Evolutionary conservation across 2,329 filamentous ascomycete species (phyloP).

Genomic region (Fusarium graminum): DNA sequence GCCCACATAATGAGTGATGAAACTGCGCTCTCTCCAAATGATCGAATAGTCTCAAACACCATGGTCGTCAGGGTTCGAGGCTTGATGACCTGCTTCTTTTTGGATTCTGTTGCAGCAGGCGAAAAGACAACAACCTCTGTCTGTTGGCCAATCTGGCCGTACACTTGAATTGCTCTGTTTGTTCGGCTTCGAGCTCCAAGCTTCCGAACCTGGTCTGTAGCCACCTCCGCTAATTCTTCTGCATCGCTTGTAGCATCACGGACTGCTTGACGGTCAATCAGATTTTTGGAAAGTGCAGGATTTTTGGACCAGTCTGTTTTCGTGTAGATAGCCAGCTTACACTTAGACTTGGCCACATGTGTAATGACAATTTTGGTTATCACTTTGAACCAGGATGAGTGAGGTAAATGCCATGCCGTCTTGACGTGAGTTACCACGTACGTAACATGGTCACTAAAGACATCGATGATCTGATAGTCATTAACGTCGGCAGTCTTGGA

Average conservation of each 20-base stretch:
- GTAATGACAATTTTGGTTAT: conserved; percentile 95
- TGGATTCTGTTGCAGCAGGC: conserved; percentile 61
- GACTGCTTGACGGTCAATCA: conserved; percentile 78
- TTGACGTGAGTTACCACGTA: conserved; percentile 74
- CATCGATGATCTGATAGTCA: conserved; percentile 89
- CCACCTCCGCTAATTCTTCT: conserved; percentile 79
- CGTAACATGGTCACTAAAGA: conserved; percentile 80
- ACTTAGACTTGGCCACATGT: conserved; percentile 90
- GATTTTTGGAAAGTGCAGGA: conserved; percentile 69
- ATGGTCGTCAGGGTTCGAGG: conserved; percentile 75
- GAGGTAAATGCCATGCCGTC: conserved; percentile 86
- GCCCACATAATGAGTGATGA: conserved; percentile 83
- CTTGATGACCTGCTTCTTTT: conserved; percentile 71
- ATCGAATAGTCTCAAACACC: conserved; percentile 78
- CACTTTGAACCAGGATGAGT: conserved; percentile 81
- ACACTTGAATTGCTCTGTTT: conserved; percentile 82
- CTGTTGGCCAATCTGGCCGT: conserved; percentile 79
- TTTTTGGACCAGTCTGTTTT: conserved; percentile 87
- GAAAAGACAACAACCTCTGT: conserved; percentile 73
- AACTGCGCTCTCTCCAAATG: conserved; percentile 79
- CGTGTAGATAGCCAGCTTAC: conserved; percentile 89
- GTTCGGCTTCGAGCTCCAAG: conserved; percentile 80
- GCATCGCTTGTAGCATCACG: conserved; percentile 80
- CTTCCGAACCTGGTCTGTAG: conserved; percentile 81
- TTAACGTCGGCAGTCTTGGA: conserved; percentile 72